phyloP scores from a whole-genome alignment of 352 stramenopile species.

The Aphanomyces invadans region DNA sequence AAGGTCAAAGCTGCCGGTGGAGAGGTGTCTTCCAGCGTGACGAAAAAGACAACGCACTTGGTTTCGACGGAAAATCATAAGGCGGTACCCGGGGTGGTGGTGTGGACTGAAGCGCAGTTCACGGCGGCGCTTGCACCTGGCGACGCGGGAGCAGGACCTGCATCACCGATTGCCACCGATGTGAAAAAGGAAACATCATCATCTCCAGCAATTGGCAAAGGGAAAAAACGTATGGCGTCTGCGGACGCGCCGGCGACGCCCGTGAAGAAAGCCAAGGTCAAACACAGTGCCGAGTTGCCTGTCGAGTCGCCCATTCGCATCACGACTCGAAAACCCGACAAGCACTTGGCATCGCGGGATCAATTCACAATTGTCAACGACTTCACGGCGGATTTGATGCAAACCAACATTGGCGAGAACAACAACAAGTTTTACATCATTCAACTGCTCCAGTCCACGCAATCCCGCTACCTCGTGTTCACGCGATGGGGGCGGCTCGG shows the following conservation, averaged over 20 bases:
- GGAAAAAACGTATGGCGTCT: background rate
- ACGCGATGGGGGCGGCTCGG: constrained; percentile 14
- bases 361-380: constrained; percentile 10
- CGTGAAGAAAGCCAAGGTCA: constrained; percentile 1
- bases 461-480: background rate
- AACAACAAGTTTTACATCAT: constrained; percentile 25
- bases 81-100: background rate
- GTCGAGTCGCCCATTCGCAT: background rate
- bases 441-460: constrained; percentile 7
- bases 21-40: background rate
- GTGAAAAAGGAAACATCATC: background rate
- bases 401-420: constrained; percentile 15
- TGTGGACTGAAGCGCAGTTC: constrained; percentile 7
- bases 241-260: background rate
- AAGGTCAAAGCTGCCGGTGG: background rate
- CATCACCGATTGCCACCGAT: background rate
- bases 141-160: background rate
- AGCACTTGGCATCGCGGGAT: background rate
- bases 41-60: background rate
- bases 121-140: background rate
- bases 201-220: background rate
- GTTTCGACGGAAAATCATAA: background rate
- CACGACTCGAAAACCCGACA: background rate
- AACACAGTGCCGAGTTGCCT: background rate
- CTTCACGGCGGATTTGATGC: constrained; percentile 7